Evolutionary conservation across 164 flowering plant genomes (phyloP), one percentile per base, ranked within the genome.

Genomic region (Dillenia turbinata): DNA sequence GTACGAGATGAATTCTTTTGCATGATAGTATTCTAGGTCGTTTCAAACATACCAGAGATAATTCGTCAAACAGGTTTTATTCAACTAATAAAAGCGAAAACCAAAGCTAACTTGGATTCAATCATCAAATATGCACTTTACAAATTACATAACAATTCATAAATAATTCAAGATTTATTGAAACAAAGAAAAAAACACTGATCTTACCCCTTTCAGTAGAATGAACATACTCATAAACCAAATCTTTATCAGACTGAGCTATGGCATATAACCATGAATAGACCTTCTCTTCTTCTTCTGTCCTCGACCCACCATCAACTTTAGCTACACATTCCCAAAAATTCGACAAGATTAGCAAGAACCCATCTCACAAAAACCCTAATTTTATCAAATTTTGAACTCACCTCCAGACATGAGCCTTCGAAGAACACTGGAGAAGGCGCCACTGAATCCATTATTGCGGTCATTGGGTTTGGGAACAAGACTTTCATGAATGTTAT

Each of bases 161-260:
- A 33, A 33, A 5, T 33, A 5, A 13, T 49, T 17, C 57, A 54
- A 16, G 17, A 53, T 33, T 33, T 33, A 33, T 33, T 33, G 40
- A 33, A 33, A 33, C 40, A 33, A 33, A 33, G 40, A 33, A 4
- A 33, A 4, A 33, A 33, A 33, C 40, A 14, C 24, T 12, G 15
- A 19, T n/a, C 74, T 70, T 24, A 86, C 95, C 95, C 62, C 95
- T 84, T 76, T 88, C 95, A 0, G 95, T 88, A 1, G 91, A 84
- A 44, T 65, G 62, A 53, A 88, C 95, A 64, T 88, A 88, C 69
- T 88, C 89, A 65, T 73, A 88, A 49, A 72, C 88, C 70, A 87
- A 33, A 63, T 78, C 74, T 56, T 57, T 81, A 2, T 79, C 71
- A 3, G 91, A 58, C 49, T 73, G 79, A 0, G 91, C 86, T 75